Percentiles rank a stretch among this genome's conserved stretches.
Evolutionary conservation across 2,329 filamentous ascomycete species (phyloP).

Genomic region (Didymosphaeria variabile): DNA sequence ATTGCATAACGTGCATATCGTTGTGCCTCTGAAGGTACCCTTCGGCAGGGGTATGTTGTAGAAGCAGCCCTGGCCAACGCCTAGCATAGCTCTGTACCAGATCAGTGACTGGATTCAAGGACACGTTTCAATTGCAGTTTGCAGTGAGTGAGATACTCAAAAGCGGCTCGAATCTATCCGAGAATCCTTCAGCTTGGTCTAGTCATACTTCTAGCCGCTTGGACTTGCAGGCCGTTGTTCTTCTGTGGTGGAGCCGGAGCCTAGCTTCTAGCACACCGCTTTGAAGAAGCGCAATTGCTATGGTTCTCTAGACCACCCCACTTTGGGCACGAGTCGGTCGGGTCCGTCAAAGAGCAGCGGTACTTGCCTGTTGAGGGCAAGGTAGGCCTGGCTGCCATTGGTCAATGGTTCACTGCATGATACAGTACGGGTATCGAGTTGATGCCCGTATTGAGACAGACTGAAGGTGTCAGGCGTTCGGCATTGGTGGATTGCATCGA

Average conservation of each 20-base stretch:
- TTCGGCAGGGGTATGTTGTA: no score
- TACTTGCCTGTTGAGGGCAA: neutral
- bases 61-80: neutral
- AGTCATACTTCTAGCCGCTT: neutral
- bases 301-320: neutral
- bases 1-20: no score
- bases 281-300: neutral
- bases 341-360: neutral
- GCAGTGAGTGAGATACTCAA: neutral
- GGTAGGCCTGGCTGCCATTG: neutral
- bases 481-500: neutral
- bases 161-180: neutral
- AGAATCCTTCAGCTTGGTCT: neutral
- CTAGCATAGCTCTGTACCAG: neutral
- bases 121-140: constrained; percentile 1
- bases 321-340: constrained; percentile 2
- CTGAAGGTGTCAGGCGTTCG: neutral
- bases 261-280: neutral
- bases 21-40: no score
- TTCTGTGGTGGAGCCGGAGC: neutral
- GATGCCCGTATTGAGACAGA: neutral
- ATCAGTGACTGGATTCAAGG: neutral
- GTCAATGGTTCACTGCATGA: constrained; percentile 1
- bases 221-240: neutral
- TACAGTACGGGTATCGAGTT: constrained; percentile 2